Evolutionary conservation across 441 rosid genomes (phyloP).

Genomic region (Geranium incanum): DNA sequence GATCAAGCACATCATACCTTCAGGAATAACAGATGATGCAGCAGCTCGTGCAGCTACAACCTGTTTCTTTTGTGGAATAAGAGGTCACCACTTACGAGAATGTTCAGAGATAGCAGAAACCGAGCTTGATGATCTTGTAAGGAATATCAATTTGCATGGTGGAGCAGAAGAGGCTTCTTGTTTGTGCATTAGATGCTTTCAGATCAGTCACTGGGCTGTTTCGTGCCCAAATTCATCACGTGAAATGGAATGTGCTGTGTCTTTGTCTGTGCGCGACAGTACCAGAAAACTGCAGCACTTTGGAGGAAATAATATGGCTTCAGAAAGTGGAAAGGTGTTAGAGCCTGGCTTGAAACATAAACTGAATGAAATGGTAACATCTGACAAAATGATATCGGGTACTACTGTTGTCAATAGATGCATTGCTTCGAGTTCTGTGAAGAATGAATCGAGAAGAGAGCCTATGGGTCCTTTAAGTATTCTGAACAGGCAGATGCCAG

Average conservation of each 20-base stretch:
- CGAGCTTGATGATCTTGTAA: constrained; percentile 51
- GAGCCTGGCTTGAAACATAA: constrained; percentile 15
- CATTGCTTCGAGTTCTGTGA: constrained; percentile 32
- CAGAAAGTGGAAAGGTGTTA: constrained; percentile 14
- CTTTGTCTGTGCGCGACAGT: constrained; percentile 15
- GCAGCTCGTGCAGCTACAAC: constrained; percentile 25
- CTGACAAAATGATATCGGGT: constrained; percentile 18
- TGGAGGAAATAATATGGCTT: constrained; percentile 11
- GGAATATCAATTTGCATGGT: constrained; percentile 31
- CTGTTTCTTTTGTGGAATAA: constrained; percentile 70
- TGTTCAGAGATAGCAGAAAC: constrained; percentile 54
- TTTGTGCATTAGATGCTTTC: constrained; percentile 62
- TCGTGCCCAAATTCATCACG: constrained; percentile 42
- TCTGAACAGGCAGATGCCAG: constrained; percentile 21
- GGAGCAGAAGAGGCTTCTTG: constrained; percentile 35
- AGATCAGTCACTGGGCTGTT: constrained; percentile 72
- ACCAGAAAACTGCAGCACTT: constrained; percentile 9
- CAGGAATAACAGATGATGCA: constrained; percentile 28
- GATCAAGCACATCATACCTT: constrained; percentile 41
- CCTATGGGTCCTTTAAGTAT: constrained; percentile 18
- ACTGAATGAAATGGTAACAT: constrained; percentile 22
- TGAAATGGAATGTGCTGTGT: constrained; percentile 17
- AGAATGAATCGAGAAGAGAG: constrained; percentile 29
- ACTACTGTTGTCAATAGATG: constrained; percentile 14
- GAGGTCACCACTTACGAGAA: constrained; percentile 50